Evolutionary conservation across 1,139 yeast species (phyloP).

Genomic region (Zygosaccharomyces sapae): DNA sequence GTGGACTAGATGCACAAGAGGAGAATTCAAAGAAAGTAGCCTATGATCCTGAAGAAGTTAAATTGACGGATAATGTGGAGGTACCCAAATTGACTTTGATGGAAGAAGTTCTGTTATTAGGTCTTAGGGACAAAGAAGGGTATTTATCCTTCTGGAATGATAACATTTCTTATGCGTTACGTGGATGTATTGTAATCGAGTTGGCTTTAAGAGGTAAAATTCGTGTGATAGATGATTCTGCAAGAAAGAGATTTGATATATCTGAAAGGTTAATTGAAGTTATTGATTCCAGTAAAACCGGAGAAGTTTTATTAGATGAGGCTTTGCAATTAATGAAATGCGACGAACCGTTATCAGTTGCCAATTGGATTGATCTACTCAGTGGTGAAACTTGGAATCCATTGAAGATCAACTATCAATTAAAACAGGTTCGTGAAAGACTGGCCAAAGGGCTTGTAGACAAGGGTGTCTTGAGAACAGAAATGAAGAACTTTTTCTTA

Average conservation of each 20-base stretch:
- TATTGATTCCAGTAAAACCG: conserved; percentile 79
- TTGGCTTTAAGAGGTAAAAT: conserved; percentile 87
- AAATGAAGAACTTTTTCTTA: conserved; percentile 85
- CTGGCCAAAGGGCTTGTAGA: conserved; percentile 95
- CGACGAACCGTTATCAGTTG: conserved; percentile 75
- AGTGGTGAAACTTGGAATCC: conserved; percentile 98
- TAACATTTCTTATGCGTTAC: conserved; percentile 88
- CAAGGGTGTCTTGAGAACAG: conserved; percentile 95
- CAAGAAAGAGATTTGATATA: conserved; percentile 83
- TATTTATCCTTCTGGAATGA: conserved; percentile 97
- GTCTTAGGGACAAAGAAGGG: conserved; percentile 93
- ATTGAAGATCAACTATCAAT: conserved; percentile 88
- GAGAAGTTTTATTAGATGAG: conserved; percentile 92
- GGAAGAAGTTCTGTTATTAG: conserved; percentile 93
- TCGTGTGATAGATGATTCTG: conserved; percentile 85
- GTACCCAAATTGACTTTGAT: conserved; percentile 78
- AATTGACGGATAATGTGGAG: conserved; percentile 39
- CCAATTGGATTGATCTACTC: conserved; percentile 90
- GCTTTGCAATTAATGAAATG: conserved; percentile 84
- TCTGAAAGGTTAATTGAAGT: conserved; percentile 87
- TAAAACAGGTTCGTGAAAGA: conserved; percentile 95
- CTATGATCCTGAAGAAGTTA: conserved; percentile 65
- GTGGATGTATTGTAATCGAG: conserved; percentile 92
- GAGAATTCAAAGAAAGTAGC: conserved; percentile 51
- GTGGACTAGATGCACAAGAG: conserved; percentile 23